Evolutionary conservation across 108 stramenopile species (phyloP).

Genomic region (Cyclotella cryptica): DNA sequence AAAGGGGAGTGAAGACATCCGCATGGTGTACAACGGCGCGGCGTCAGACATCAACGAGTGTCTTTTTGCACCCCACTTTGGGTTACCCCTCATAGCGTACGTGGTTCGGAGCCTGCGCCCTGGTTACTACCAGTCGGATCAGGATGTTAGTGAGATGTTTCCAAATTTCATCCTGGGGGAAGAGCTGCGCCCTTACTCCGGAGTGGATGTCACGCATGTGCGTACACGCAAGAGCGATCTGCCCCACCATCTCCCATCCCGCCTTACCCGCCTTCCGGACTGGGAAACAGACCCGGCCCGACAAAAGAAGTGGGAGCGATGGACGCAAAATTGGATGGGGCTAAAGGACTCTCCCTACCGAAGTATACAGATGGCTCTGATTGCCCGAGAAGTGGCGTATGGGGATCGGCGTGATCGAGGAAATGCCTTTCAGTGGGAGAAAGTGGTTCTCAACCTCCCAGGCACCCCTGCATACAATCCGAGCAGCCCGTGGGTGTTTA

Average conservation of each 20-base stretch:
- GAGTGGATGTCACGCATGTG: too few species aligned
- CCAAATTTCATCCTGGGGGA: too few species aligned
- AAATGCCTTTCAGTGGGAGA: conserved; percentile 34
- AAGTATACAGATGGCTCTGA: too few species aligned
- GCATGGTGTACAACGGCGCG: too few species aligned
- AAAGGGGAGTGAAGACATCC: too few species aligned
- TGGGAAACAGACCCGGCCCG: conserved; percentile 11
- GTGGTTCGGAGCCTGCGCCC: conserved; percentile 6
- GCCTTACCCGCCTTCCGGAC: neutral
- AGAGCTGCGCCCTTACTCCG: too few species aligned
- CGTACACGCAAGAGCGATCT: neutral
- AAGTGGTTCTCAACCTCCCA: too few species aligned
- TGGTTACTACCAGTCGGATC: conserved; percentile 42
- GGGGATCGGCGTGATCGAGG: neutral
- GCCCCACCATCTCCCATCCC: neutral
- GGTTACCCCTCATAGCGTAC: conserved; percentile 26
- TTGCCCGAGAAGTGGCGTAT: too few species aligned
- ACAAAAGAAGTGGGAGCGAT: conserved; percentile 28
- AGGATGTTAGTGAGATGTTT: too few species aligned
- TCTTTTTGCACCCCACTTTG: conserved; percentile 53
- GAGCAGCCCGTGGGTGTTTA: conserved; percentile 23
- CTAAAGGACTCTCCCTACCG: too few species aligned
- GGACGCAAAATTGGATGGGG: too few species aligned
- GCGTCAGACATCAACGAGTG: conserved; percentile 49
- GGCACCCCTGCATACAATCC: conserved; percentile 14